These are phyloP conservation scores for Plectosphaerella sp. DNA, from an alignment of 2,329 filamentous ascomycete species.

Conservation along the genomic window DNA sequence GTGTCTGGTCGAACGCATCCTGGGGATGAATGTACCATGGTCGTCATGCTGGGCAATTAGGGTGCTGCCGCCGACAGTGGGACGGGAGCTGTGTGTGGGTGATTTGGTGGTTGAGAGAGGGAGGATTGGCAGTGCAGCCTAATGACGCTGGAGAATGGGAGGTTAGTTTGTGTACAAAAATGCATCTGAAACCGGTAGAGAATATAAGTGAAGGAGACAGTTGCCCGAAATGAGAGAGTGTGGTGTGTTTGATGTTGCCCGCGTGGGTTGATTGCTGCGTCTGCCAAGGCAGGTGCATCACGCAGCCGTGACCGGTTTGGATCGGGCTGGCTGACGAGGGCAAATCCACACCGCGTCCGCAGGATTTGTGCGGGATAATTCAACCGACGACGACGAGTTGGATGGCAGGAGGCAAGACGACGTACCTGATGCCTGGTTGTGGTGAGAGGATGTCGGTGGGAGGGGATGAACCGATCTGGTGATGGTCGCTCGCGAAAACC, in stretches of 20 bases:
- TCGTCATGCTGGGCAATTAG: constrained; percentile 1
- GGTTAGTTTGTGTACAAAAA: not conserved
- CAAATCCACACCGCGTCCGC: too few relatives aligned
- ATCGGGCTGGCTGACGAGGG: too few relatives aligned
- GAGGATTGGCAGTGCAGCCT: not conserved
- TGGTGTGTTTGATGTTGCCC: too few relatives aligned
- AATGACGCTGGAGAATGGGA: not conserved
- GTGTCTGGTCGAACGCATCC: too few relatives aligned
- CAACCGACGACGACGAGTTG: not conserved
- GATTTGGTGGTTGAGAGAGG: not conserved
- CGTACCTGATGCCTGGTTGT: not conserved
- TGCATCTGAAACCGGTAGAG: too few relatives aligned
- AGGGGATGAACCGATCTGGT: not conserved
- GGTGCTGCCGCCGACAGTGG: not conserved
- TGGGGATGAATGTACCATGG: not conserved
- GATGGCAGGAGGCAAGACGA: not conserved
- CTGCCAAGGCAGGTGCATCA: too few relatives aligned
- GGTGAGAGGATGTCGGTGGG: not conserved
- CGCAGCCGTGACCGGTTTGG: too few relatives aligned
- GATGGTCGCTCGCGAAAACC: not conserved
- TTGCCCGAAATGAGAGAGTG: too few relatives aligned
- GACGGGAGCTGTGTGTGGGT: not conserved
- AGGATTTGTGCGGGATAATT: too few relatives aligned
- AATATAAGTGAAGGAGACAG: not conserved
- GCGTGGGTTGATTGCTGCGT: too few relatives aligned